Evolutionary conservation across 2,329 filamentous ascomycete species (phyloP), one percentile per base, ranked within the genome.

Genomic region (Scedosporium aurantiacum): DNA sequence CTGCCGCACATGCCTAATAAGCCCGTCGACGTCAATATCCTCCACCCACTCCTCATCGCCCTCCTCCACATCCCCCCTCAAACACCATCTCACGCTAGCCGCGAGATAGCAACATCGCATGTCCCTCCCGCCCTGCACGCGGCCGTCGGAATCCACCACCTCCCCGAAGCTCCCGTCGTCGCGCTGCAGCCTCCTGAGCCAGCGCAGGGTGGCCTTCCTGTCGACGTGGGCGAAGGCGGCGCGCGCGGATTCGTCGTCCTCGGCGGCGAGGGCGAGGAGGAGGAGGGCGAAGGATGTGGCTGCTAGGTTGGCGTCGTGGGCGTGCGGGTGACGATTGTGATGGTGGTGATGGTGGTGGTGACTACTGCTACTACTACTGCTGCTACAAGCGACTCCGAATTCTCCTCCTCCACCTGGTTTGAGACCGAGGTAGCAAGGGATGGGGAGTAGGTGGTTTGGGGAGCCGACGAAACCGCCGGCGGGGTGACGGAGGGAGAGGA

Each of bases 151-250:
- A 4, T 80, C 82, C 2, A 93, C 70, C 1, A 90, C 82, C 73
- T 99, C 92, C 0, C 92, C 94, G 71, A 99, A 97, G 68, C 91
- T 95, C 1, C 94, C 94, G 70, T 97, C 90, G 0, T 77, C 73
- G 27, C 91, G 82, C 76, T 99, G 94, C 72, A 97, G 74, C 59
- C 73, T 80, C 61, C 76, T 80, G 65, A 99, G 74, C 91, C 93
- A 97, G 47, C 73, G 69, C 66, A 97, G 72, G 63, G 89, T 88
- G 63, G 83, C 82, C 47, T 68, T 76, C 62, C 90, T 81, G 64
- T 87, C 80, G 6, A 99, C 86, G 1, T 85, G 81, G 3, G 77
- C 74, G 66, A 91, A 81, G 0, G 81, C 80, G 2, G 71, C 67
- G 14, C 68, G 70, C 8, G 63, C 62, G 8, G 71, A 69, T 0